These are phyloP conservation scores for Phytophthora lateralis DNA, from an alignment of 352 stramenopile species.

Conservation along the genomic window DNA sequence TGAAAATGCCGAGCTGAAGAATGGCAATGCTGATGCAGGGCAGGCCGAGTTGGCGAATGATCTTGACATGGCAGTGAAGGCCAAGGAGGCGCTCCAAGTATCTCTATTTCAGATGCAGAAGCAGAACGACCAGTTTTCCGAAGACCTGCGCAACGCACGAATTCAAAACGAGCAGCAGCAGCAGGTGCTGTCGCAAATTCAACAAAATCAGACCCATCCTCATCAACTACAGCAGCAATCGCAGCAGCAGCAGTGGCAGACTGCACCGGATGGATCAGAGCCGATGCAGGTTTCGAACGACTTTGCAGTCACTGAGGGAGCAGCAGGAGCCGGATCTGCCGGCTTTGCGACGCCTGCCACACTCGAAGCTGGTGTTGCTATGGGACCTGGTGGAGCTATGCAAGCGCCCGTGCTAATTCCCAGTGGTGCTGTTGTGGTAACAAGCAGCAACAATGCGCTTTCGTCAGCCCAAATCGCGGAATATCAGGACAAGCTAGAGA, in stretches of 20 bases:
- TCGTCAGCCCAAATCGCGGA: conserved; percentile 57
- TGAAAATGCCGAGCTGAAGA: conserved; percentile 75
- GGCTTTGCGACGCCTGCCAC: conserved; percentile 30
- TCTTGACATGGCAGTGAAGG: conserved; percentile 76
- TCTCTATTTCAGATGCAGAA: conserved; percentile 75
- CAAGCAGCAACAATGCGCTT: conserved; percentile 51
- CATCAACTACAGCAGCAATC: conserved; percentile 24
- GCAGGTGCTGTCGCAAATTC: conserved; percentile 31
- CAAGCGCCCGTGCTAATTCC: conserved; percentile 29
- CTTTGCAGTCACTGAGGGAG: conserved; percentile 17
- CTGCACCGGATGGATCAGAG: conserved; percentile 33
- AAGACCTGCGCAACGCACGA: conserved; percentile 55
- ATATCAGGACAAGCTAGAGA: conserved; percentile 76
- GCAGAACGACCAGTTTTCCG: conserved; percentile 72
- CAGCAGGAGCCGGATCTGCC: conserved; percentile 22
- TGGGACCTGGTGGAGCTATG: conserved; percentile 31
- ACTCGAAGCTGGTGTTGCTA: conserved; percentile 33
- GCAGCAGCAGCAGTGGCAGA: conserved; percentile 34
- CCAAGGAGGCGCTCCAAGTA: conserved; percentile 76
- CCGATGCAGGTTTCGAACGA: conserved; percentile 52
- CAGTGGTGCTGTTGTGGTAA: conserved; percentile 36
- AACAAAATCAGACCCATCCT: conserved; percentile 25
- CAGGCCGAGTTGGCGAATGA: conserved; percentile 65
- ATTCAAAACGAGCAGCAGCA: conserved; percentile 43
- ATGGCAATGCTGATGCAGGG: conserved; percentile 50